phyloP scores from a whole-genome alignment of 305 asterid species.

The Fraxinus velutina region DNA sequence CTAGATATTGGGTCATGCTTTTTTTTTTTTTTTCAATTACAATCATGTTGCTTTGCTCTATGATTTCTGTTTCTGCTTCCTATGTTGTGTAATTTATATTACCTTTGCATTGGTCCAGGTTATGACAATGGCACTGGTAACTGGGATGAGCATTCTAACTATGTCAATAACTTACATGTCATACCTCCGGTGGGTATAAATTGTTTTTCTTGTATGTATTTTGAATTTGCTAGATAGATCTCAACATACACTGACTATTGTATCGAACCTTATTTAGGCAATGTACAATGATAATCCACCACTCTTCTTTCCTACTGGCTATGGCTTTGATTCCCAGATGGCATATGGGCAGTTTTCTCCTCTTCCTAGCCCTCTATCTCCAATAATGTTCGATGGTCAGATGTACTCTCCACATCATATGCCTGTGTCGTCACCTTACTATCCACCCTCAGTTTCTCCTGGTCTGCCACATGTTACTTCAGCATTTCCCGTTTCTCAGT shows the following conservation, averaged over 20 bases:
- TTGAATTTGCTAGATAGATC: constrained; percentile 20
- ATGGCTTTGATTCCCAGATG: constrained; percentile 89
- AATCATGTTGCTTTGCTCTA: not conserved
- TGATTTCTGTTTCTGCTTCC: constrained; percentile 1
- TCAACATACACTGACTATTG: constrained; percentile 17
- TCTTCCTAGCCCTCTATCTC: constrained; percentile 76
- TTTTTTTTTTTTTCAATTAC: not conserved
- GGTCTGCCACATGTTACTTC: constrained; percentile 77
- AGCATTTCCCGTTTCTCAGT: constrained; percentile 59
- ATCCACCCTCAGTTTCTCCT: constrained; percentile 77
- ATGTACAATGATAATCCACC: constrained; percentile 87
- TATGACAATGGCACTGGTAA: constrained; percentile 66
- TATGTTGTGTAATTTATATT: constrained; percentile 14
- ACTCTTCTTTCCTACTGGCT: constrained; percentile 67
- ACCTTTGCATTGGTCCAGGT: constrained; percentile 50
- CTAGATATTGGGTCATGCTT: not conserved
- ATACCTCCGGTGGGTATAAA: constrained; percentile 67
- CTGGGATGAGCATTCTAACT: constrained; percentile 81
- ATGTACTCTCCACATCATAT: constrained; percentile 87
- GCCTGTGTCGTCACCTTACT: constrained; percentile 67
- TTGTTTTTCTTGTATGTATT: constrained; percentile 10
- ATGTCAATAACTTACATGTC: constrained; percentile 77
- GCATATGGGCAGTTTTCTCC: constrained; percentile 94
- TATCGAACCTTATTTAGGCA: constrained; percentile 51
- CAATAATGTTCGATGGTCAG: constrained; percentile 92